Conservation (phyloP, 805 yeast species). For the Tetrapisispora fleetii region DNA sequence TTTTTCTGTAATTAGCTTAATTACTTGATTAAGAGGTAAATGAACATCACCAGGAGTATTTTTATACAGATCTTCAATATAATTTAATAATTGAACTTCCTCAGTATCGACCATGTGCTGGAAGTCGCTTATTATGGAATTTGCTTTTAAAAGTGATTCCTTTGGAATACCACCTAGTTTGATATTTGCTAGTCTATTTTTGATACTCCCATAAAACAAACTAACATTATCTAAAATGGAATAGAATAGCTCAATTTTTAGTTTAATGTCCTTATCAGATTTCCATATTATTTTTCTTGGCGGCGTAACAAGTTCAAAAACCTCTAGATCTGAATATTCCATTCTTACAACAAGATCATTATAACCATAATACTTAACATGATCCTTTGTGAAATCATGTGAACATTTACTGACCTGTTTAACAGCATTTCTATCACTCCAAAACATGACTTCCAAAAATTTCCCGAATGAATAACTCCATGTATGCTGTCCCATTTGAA, state of each 20-base stretch:
- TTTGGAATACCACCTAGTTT: conserved; percentile 60
- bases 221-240: conserved; percentile 44
- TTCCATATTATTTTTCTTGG: conserved; percentile 60
- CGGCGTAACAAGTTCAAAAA: conserved; percentile 75
- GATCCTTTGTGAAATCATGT: conserved; percentile 76
- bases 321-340: conserved; percentile 66
- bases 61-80: conserved; percentile 44
- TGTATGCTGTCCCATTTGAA: conserved; percentile 75
- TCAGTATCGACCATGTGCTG: conserved; percentile 46
- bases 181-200: conserved; percentile 62
- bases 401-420: conserved; percentile 57
- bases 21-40: conserved; percentile 56
- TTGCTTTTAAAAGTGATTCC: conserved; percentile 65
- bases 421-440: conserved; percentile 49
- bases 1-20: conserved; percentile 65
- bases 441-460: conserved; percentile 75
- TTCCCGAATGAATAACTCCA: conserved; percentile 93
- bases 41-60: conserved; percentile 53
- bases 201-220: conserved; percentile 63
- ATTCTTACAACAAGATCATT: conserved; percentile 69
- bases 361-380: conserved; percentile 74
- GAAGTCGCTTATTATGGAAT: conserved; percentile 45
- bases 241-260: conserved; percentile 55
- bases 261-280: conserved; percentile 54
- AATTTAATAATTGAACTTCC: conserved; percentile 33